Evolutionary conservation across 345 rosid species (phyloP), one percentile per base, ranked within the genome.

Genomic region (Populus euphratica): DNA sequence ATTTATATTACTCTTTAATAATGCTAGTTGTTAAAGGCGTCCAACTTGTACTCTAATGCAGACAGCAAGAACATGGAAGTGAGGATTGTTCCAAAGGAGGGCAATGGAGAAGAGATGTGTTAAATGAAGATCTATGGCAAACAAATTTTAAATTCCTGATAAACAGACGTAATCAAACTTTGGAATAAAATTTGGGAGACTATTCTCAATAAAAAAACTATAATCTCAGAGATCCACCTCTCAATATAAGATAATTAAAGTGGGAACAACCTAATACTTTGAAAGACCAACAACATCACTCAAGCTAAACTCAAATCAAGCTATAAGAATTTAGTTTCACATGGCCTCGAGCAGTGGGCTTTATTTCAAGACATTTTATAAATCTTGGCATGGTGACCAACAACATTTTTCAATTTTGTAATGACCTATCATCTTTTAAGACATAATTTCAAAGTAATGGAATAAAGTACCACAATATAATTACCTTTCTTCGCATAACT

Each of bases 401-500:
- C 31, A 21, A 10, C 17, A 5, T 12, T 16, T 31, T 65, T 29
- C n/a, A 65, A 65, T 31, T 65, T 11, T 31, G 68, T 7, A 27
- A 74, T 8, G 36, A 1, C n/a, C 18, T 14, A n/a, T 18, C 20
- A n/a, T 33, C 23, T 50, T 49, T 18, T 23, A 35, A 6, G 54
- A 43, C 47, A 6, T 7, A 38, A 31, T 68, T 52, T 50, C 27
- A 52, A 33, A 61, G 52, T 41, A 8, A 50, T 76, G 36, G 44
- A 9, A 29, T 47, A 2, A n/a, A 67, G 65, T n/a, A 31, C 27
- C 56, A 16, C 0, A 39, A 52, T 8, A 35, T 68, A 44, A 68
- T 78, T 73, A 92, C 99, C 98, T 90, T 92, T 92, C 86, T 90
- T 90, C 65, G 97, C 98, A 83, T 91, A 95, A 84, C 98, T 93